Evolutionary conservation across 306 rosid species (phyloP), one percentile per base, ranked within the genome.

Genomic region (Rubus parviflorus): DNA sequence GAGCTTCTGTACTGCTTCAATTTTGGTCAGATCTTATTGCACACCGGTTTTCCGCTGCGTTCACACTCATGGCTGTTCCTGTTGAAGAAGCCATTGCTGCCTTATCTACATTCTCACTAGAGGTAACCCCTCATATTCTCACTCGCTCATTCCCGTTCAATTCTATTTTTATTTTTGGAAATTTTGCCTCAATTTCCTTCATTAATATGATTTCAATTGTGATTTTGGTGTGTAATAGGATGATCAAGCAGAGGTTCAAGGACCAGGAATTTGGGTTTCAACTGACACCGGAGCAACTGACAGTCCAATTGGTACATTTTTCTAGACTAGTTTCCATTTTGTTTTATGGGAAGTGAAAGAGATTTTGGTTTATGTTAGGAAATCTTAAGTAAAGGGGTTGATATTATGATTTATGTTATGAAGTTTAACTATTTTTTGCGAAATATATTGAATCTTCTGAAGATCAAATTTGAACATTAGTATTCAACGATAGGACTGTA

Each of bases 81-180:
- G 91, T 92, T 6, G 98, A 94, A 79, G 98, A 94, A 83, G 98
- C 98, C 92, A 94, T 92, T 83, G 97, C 98, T 47, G 98, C 98
- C 48, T 87, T 94, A 2, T 88, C 97, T 45, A 94, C 98, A 79
- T 94, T 94, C 92, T 94, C 98, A 51, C 91, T 94, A 0, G 98
- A 92, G 91, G 98, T 94, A 81, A 60, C 14, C 19, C 5, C 11
- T 60, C 41, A 7, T 60, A 16, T 25, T 25, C 66, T 23, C 41
- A 23, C 19, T 60, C 2, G 66, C 66, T 60, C 41, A 60, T 15
- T 60, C 6, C 25, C 38, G 16, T 16, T 57, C 63, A 9, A 1
- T 30, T 60, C 41, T 25, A 12, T 17, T 14, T 25, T 6, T 8
- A 22, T 60, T 60, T 30, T 23, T 25, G 41, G 3, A 13, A 5